Conservation (phyloP, 2,329 filamentous ascomycete genomes). For the Podosphaera fusca region DNA sequence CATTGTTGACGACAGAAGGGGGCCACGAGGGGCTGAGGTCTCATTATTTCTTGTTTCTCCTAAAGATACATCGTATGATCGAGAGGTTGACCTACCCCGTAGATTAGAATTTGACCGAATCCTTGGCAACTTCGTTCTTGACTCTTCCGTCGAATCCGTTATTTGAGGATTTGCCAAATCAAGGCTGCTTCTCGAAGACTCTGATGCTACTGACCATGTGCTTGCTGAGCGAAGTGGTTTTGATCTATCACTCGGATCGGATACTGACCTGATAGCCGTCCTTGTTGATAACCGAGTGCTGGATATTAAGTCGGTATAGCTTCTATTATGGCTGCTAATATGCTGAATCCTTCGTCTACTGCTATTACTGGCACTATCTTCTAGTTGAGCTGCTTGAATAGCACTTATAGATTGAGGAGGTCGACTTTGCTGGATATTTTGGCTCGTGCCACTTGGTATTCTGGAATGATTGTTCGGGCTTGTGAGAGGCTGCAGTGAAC, state of each 20-base stretch:
- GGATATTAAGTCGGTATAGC: conserved; percentile 26
- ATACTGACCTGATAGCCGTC: conserved; percentile 37
- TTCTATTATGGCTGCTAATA: conserved; percentile 27
- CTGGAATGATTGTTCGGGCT: conserved; percentile 21
- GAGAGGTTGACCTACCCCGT: conserved; percentile 4
- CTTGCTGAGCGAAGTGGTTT: conserved; percentile 7
- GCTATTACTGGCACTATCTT: conserved; percentile 25
- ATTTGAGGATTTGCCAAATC: conserved; percentile 10
- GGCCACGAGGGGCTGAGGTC: conserved; percentile 6
- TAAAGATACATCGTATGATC: conserved; percentile 5
- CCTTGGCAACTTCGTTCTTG: conserved; percentile 4
- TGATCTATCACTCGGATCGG: conserved; percentile 31
- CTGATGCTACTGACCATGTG: conserved; percentile 7
- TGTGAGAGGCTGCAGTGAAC: conserved; percentile 7
- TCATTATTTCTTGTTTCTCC: too few relatives aligned
- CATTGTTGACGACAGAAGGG: conserved; percentile 6
- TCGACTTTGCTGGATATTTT: conserved; percentile 26
- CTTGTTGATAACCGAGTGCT: conserved; percentile 21
- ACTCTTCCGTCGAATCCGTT: conserved; percentile 7
- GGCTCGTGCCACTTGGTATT: conserved; percentile 22
- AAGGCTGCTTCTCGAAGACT: conserved; percentile 12
- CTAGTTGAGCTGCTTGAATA: conserved; percentile 24
- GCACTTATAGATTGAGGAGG: conserved; percentile 23
- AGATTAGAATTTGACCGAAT: conserved; percentile 7
- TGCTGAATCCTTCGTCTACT: conserved; percentile 24